Evolutionary conservation across 768 basidiomycete genomes (phyloP), one percentile per base, ranked within the genome.

Genomic region (Mycena maculata): DNA sequence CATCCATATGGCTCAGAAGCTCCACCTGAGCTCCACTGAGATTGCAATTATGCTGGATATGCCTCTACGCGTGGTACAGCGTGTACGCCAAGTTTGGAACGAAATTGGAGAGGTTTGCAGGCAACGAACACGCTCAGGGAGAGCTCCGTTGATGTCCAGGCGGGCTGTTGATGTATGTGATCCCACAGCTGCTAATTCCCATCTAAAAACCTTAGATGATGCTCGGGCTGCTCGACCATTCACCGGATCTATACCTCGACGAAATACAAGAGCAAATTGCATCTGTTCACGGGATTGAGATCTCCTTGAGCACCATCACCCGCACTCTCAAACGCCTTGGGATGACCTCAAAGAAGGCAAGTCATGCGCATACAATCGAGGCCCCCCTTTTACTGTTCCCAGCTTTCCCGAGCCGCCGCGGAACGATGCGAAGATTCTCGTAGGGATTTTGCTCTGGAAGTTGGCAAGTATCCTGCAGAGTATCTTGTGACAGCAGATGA

Each of bases 1-100:
- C 12, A 69, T 74, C 20, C 68, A 73, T 54, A 65, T 73, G 50
- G 42, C 57, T 1, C 69, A 54, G 15, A 68, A 53, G 9, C 70
- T 73, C 44, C 57, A 60, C 16, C 31, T 56, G 38, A 52, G 50
- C 28, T 65, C 72, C 7, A 60, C 63, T 1, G 57, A 63, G 20
- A 74, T 74, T 25, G 54, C 72, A 10, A 36, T 70, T 22, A n/a
- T 67, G 42, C 71, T 73, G 16, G 67, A 74, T 52, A 72, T 74
- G 57, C 72, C 68, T 16, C 47, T 73, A 20, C 68, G 73, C 25
- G 72, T 74, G 25, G 72, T 74, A 6, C 72, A 74, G 55, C 59
- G 63, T 27, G 68, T 71, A 45, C 38, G 57, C 30, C 52, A 67
- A 50, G 58, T 56, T 25, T 75, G 74, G 71, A 48, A 54, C 11